A percentile compares a stretch with the other conserved stretches of the same genome.
Conservation (phyloP, 805 yeast species). For the Nematodospora valgi region DNA sequence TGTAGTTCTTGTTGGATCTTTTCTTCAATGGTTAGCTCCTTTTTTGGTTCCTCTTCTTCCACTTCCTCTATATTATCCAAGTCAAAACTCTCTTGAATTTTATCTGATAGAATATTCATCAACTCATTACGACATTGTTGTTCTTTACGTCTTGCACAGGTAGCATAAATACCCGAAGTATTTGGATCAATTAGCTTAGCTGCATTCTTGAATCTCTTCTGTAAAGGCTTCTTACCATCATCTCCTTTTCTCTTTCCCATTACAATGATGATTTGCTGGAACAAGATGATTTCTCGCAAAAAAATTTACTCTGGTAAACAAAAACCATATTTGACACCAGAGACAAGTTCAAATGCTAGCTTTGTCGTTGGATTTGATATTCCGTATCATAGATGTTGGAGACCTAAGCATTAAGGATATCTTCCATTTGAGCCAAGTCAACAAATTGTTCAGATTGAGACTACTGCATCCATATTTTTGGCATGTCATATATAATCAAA, state of each 20-base stretch:
- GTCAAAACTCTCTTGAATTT: constrained; percentile 31
- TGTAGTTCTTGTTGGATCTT: constrained; percentile 68
- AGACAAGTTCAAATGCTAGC: neutral
- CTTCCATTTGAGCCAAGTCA: constrained; percentile 5
- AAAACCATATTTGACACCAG: neutral
- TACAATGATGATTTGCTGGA: constrained; percentile 1
- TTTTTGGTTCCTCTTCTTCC: constrained; percentile 18
- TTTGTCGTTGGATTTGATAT: constrained; percentile 10
- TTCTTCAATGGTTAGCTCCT: constrained; percentile 65
- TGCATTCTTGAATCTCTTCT: constrained; percentile 43
- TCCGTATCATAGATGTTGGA: constrained; percentile 9
- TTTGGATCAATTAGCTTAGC: constrained; percentile 70
- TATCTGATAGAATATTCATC: constrained; percentile 47
- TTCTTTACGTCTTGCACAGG: constrained; percentile 83
- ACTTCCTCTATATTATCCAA: constrained; percentile 26
- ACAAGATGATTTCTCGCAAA: neutral
- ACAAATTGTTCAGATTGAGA: neutral
- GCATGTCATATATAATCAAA: constrained; percentile 5
- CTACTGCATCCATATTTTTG: constrained; percentile 8
- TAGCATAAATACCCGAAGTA: constrained; percentile 83
- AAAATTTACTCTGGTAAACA: neutral
- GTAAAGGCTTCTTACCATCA: constrained; percentile 14
- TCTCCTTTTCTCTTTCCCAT: constrained; percentile 31
- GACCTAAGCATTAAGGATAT: constrained; percentile 7
- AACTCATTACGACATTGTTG: constrained; percentile 73